phyloP scores from a whole-genome alignment of 2,329 filamentous ascomycete species.

The Alternaria sp. region DNA sequence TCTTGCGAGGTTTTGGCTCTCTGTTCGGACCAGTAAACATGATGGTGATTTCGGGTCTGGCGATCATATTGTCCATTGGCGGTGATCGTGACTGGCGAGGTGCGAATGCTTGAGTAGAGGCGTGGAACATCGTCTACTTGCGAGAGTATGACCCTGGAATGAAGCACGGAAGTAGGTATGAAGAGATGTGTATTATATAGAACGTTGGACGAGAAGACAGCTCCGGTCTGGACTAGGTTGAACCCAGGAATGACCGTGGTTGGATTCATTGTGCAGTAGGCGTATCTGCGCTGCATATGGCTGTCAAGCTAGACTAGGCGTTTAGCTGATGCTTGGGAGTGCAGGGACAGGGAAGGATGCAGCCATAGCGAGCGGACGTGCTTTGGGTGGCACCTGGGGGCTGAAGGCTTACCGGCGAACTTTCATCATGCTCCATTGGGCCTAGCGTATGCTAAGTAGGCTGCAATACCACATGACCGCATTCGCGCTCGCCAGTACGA shows the following conservation, averaged over 20 bases:
- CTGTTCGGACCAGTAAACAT: conserved; percentile 34
- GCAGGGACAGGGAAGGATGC: conserved; percentile 42
- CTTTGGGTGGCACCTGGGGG: conserved; percentile 36
- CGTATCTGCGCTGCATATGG: conserved; percentile 36
- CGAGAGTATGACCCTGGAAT: conserved; percentile 24
- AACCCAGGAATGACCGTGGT: conserved; percentile 35
- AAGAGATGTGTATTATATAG: conserved; percentile 45
- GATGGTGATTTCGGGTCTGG: conserved; percentile 30
- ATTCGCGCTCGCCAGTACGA: conserved; percentile 22
- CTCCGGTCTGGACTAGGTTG: conserved; percentile 27
- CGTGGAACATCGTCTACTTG: conserved; percentile 42
- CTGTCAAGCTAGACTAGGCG: conserved; percentile 34
- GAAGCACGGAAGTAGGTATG: conserved; percentile 25
- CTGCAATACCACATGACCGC: conserved; percentile 37
- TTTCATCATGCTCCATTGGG: conserved; percentile 34
- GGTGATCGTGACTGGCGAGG: conserved; percentile 37
- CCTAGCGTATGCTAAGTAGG: conserved; percentile 32
- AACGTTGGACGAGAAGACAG: conserved; percentile 27
- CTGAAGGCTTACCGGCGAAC: conserved; percentile 47
- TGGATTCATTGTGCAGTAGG: conserved; percentile 31
- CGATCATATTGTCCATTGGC: conserved; percentile 36
- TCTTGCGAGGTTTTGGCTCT: conserved; percentile 48
- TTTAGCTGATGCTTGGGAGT: conserved; percentile 44
- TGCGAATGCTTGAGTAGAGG: conserved; percentile 37
- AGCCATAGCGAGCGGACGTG: conserved; percentile 38